phyloP scores from a whole-genome alignment of 495 filamentous ascomycete species.

The Elaphomyces granulatus region DNA sequence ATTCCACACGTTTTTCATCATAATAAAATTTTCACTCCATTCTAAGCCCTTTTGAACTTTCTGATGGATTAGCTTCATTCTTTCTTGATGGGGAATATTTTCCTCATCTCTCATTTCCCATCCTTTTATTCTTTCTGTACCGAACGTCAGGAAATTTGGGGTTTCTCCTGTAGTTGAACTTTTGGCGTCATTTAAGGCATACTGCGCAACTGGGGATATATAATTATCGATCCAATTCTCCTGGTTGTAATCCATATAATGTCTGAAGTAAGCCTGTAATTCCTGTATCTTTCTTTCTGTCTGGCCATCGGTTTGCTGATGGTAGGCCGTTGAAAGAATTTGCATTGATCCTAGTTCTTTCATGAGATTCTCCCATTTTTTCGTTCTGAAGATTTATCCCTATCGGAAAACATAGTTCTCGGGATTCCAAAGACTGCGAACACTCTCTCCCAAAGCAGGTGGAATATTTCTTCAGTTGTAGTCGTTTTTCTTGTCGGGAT shows the following conservation, averaged over 20 bases:
- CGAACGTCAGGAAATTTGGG: too few relatives aligned
- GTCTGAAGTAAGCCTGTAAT: not conserved
- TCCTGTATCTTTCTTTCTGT: too few relatives aligned
- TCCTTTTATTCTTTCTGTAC: too few relatives aligned
- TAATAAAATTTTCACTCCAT: too few relatives aligned
- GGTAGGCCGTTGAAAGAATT: constrained; percentile 2
- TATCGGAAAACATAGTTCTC: not conserved
- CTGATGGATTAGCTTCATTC: too few relatives aligned
- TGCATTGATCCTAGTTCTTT: not conserved
- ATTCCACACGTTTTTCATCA: not conserved
- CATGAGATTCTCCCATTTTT: not conserved
- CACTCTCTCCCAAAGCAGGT: not conserved
- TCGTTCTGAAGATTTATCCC: not conserved
- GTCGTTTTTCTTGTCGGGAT: not conserved
- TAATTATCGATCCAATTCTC: not conserved
- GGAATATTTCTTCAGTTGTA: not conserved
- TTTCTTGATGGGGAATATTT: too few relatives aligned
- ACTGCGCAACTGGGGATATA: not conserved
- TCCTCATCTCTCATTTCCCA: too few relatives aligned
- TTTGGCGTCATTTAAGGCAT: not conserved
- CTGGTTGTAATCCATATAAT: not conserved
- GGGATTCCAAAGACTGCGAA: not conserved
- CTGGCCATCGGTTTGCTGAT: constrained; percentile 9
- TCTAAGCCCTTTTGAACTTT: too few relatives aligned
- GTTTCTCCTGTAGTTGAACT: too few relatives aligned